These are phyloP conservation scores for Oryza nivara DNA, from an alignment of 176 grass and related monocot genomes.

Conservation along the genomic window DNA sequence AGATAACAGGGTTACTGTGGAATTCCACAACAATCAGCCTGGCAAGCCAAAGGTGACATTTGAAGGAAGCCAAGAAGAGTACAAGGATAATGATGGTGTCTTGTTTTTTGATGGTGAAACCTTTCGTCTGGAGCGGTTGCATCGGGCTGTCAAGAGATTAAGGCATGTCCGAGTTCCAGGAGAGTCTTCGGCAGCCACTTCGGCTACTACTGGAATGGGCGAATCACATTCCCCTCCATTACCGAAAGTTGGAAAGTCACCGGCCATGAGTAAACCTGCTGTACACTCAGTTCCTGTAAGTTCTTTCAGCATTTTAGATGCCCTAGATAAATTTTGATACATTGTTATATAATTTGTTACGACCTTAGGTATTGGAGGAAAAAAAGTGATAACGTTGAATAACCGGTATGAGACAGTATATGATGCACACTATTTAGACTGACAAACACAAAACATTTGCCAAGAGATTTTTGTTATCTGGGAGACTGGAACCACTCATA, in stretches of 20 bases:
- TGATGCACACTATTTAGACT: not conserved
- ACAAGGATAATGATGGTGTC: slow-evolving; percentile 91
- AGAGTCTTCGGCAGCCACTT: slow-evolving; percentile 63
- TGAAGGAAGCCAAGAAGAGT: slow-evolving; percentile 93
- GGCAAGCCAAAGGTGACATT: slow-evolving; percentile 89
- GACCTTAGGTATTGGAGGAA: not conserved
- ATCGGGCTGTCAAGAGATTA: slow-evolving; percentile 87
- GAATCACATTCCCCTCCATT: slow-evolving; percentile 79
- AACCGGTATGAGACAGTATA: not conserved
- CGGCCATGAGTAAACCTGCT: slow-evolving; percentile 54
- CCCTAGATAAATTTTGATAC: slow-evolving; percentile 28
- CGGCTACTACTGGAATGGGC: slow-evolving; percentile 52
- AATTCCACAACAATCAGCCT: slow-evolving; percentile 95
- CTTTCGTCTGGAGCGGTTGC: slow-evolving; percentile 84
- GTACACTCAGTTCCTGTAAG: slow-evolving; percentile 67
- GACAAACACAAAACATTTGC: slow-evolving; percentile 11
- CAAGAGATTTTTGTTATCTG: slow-evolving; percentile 19
- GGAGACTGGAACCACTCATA: slow-evolving; percentile 5
- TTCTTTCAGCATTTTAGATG: slow-evolving; percentile 40
- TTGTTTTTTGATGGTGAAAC: slow-evolving; percentile 90
- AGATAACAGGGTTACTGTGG: slow-evolving; percentile 91
- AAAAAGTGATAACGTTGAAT: not conserved
- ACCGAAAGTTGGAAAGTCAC: slow-evolving; percentile 59
- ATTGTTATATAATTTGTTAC: slow-evolving; percentile 30
- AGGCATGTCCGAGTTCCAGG: slow-evolving; percentile 84